Conservation (phyloP, 495 filamentous ascomycete species). For the Neurospora sp. region DNA sequence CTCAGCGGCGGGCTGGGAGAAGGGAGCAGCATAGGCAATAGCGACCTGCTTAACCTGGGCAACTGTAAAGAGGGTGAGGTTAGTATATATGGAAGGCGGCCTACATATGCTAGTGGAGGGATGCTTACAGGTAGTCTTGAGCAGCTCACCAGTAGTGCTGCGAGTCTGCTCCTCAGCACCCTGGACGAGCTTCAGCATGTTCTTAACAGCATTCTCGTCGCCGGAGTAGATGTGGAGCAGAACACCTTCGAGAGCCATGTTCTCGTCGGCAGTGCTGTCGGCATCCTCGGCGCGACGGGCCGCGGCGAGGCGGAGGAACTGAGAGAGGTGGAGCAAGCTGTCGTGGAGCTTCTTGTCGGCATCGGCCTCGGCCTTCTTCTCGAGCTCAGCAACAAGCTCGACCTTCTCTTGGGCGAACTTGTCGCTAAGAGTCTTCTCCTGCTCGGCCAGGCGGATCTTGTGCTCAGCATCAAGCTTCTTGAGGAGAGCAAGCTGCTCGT, state of each 20-base stretch:
- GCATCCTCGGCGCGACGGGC: constrained; percentile 56
- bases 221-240: constrained; percentile 84
- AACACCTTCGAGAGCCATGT: constrained; percentile 80
- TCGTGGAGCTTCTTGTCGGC: constrained; percentile 40
- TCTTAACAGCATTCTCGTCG: constrained; percentile 65
- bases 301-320: constrained; percentile 72
- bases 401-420: constrained; percentile 63
- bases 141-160: constrained; percentile 50
- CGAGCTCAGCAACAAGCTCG: constrained; percentile 44
- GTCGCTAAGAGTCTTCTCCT: constrained; percentile 60
- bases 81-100: constrained; percentile 6
- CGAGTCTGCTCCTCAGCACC: constrained; percentile 64
- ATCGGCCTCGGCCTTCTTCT: constrained; percentile 48
- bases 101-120: background rate
- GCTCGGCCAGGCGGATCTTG: constrained; percentile 53
- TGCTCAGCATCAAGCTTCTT: constrained; percentile 75
- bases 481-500: constrained; percentile 76
- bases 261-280: constrained; percentile 56
- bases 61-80: constrained; percentile 41
- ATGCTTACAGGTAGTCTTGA: constrained; percentile 68
- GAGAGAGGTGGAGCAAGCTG: constrained; percentile 56
- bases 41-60: constrained; percentile 57
- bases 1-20: constrained; percentile 18
- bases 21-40: constrained; percentile 34
- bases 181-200: constrained; percentile 76